These are phyloP conservation scores for Alternaria longipes DNA, from an alignment of 2,329 filamentous ascomycete genomes.

Conservation along the genomic window DNA sequence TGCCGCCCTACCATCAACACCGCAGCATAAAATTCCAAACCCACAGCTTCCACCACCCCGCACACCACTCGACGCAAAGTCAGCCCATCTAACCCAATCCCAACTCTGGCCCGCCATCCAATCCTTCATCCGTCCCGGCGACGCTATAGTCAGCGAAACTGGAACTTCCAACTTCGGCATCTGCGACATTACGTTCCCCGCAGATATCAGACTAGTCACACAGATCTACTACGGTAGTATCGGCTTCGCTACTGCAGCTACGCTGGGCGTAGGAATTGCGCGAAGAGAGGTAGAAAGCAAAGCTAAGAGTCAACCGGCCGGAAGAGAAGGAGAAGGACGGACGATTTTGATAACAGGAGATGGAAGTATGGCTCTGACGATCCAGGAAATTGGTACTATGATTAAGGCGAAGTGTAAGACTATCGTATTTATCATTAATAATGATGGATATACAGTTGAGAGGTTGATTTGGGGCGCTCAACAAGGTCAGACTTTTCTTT, in stretches of 20 bases:
- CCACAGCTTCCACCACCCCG: slow-evolving; percentile 39
- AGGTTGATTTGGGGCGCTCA: slow-evolving; percentile 57
- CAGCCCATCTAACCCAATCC: slow-evolving; percentile 54
- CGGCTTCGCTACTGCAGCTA: slow-evolving; percentile 55
- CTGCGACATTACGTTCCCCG: slow-evolving; percentile 45
- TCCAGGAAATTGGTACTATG: slow-evolving; percentile 72
- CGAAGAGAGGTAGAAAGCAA: slow-evolving; percentile 55
- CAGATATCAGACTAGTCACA: slow-evolving; percentile 42
- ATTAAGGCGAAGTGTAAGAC: slow-evolving; percentile 55
- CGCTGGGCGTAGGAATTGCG: slow-evolving; percentile 58
- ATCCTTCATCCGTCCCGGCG: slow-evolving; percentile 48
- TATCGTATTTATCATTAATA: slow-evolving; percentile 57
- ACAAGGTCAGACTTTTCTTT: slow-evolving; percentile 34
- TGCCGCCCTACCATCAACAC: slow-evolving; percentile 30
- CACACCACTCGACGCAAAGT: slow-evolving; percentile 42
- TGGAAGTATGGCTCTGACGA: slow-evolving; percentile 72
- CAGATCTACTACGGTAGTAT: slow-evolving; percentile 58
- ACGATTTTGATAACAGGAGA: slow-evolving; percentile 70
- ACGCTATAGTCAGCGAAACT: slow-evolving; percentile 55
- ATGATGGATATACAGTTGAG: slow-evolving; percentile 60
- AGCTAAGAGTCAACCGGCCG: slow-evolving; percentile 44
- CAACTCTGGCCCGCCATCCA: slow-evolving; percentile 56
- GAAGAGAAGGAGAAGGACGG: slow-evolving; percentile 33
- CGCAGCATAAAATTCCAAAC: slow-evolving; percentile 35
- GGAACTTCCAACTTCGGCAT: slow-evolving; percentile 54